phyloP scores from a whole-genome alignment of 1,139 yeast species.

The Meyerozyma smithsonii region DNA sequence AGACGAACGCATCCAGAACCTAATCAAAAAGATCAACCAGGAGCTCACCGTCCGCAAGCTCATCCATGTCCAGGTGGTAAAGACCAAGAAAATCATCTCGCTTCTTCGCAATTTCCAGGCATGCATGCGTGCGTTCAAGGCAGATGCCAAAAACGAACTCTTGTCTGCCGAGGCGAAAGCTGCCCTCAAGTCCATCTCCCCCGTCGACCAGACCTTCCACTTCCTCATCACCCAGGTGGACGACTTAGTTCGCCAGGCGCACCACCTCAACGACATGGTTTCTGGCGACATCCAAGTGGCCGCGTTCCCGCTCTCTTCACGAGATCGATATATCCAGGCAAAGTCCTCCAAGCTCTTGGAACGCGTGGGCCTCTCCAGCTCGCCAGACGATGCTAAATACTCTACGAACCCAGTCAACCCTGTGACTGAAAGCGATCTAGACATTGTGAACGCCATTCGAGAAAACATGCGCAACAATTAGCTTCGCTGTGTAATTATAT shows the following conservation, averaged over 20 bases:
- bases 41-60: conserved; percentile 43
- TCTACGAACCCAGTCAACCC: background rate
- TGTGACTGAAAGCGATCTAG: background rate
- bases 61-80: conserved; percentile 35
- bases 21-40: conserved; percentile 38
- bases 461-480: background rate
- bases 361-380: conserved; percentile 8
- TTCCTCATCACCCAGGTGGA: conserved; percentile 40
- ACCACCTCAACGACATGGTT: conserved; percentile 29
- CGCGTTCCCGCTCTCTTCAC: conserved; percentile 12
- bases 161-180: conserved; percentile 24
- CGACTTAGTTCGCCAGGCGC: conserved; percentile 35
- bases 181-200: conserved; percentile 38
- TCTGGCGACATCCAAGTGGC: conserved; percentile 7
- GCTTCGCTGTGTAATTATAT: background rate
- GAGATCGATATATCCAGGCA: conserved; percentile 18
- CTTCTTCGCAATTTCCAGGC: conserved; percentile 27
- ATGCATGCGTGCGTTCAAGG: conserved; percentile 25
- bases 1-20: conserved; percentile 31
- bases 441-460: background rate
- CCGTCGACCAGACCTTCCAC: conserved; percentile 50
- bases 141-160: conserved; percentile 10
- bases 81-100: conserved; percentile 31
- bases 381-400: background rate
- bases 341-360: conserved; percentile 15